These are phyloP conservation scores for Pseudopyricularia cyperi DNA, from an alignment of 2,329 filamentous ascomycete species.

Conservation along the genomic window DNA sequence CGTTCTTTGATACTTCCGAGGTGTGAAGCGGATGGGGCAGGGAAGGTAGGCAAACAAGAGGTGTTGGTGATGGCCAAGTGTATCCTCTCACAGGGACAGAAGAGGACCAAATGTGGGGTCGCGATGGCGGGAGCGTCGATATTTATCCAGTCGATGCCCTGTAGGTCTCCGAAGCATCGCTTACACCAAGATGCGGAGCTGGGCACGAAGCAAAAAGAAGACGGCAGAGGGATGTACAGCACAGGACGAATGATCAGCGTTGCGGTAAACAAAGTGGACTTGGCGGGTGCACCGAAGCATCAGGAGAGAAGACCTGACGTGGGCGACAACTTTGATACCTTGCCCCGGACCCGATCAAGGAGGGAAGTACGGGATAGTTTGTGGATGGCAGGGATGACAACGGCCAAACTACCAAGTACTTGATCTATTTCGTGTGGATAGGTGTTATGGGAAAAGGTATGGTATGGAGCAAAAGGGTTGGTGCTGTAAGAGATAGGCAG, in stretches of 20 bases:
- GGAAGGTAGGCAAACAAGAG: neutral
- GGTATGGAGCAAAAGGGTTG: no score
- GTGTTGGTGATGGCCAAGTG: neutral
- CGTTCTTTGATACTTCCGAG: neutral
- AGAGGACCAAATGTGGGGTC: neutral
- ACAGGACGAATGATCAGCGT: neutral
- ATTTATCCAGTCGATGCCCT: conserved; percentile 4
- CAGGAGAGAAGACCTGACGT: neutral
- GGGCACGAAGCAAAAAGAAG: neutral
- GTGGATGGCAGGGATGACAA: neutral
- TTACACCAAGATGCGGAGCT: neutral
- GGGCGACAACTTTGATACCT: neutral
- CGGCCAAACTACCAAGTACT: neutral
- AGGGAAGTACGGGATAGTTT: neutral
- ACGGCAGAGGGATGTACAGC: neutral
- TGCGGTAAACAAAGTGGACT: neutral
- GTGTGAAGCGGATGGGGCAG: neutral
- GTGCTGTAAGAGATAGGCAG: no score
- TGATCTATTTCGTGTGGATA: neutral
- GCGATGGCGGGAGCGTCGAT: neutral
- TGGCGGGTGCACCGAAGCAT: neutral
- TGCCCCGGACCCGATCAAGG: neutral
- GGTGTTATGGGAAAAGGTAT: neutral
- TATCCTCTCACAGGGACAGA: neutral
- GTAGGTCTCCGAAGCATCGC: neutral